Percentiles rank a stretch among this genome's conserved stretches.
phyloP scores from a whole-genome alignment of 305 asterid genomes.

The Petunia hybrid region DNA sequence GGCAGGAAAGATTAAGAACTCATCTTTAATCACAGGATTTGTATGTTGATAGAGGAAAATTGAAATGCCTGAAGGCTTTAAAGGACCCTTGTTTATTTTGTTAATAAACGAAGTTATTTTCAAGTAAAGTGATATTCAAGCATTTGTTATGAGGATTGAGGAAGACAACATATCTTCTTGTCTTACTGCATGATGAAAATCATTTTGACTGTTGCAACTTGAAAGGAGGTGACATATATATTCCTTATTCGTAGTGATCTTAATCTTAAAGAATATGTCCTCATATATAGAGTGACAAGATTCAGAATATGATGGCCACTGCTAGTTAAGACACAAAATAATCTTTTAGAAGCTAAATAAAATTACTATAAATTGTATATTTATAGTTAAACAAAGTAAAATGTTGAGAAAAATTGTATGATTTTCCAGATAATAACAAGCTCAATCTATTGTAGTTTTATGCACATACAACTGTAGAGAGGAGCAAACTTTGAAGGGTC shows the following conservation, averaged over 20 bases:
- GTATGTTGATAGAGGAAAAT: conserved; percentile 22
- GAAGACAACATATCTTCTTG: background rate
- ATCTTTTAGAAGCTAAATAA: background rate
- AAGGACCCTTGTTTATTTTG: background rate
- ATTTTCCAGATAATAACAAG: background rate
- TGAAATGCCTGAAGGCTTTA: background rate
- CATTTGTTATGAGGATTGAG: background rate
- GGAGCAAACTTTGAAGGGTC: background rate
- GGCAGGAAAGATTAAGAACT: background rate
- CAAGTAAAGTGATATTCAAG: background rate
- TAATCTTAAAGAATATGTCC: too few relatives aligned
- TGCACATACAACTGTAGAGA: background rate
- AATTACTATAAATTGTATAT: too few relatives aligned
- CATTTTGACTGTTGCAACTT: background rate
- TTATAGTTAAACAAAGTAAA: too few relatives aligned
- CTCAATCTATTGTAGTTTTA: background rate
- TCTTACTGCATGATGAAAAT: background rate
- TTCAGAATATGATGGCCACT: background rate
- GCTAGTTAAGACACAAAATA: background rate
- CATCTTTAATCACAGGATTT: background rate
- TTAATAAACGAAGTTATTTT: background rate
- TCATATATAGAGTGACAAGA: background rate
- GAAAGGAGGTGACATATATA: background rate
- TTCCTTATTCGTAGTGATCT: background rate
- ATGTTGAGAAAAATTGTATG: too few relatives aligned